A percentile compares a stretch with the other conserved stretches of the same genome.
These are phyloP conservation scores for Mitosporidium daphniae DNA, from an alignment of 371 early-diverging fungal genomes.

Conservation along the genomic window DNA sequence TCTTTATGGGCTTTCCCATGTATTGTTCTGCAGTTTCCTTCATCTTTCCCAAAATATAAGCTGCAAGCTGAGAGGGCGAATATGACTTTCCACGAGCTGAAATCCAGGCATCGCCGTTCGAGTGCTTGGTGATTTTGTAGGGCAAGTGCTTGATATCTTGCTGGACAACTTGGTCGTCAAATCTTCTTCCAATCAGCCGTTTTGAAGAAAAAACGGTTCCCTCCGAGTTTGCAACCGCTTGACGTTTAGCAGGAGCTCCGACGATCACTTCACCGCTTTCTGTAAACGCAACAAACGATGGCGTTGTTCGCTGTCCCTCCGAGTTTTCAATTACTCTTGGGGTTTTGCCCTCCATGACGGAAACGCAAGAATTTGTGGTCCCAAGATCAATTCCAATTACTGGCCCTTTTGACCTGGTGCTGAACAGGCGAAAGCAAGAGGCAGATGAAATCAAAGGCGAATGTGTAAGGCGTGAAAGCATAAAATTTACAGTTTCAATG, in stretches of 20 bases:
- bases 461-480: no score
- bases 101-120: constrained; percentile 89
- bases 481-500: no score
- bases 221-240: constrained; percentile 63
- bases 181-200: constrained; percentile 74
- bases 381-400: constrained; percentile 97
- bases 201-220: constrained; percentile 75
- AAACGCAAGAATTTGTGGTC: constrained; percentile 94
- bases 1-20: constrained; percentile 37
- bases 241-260: constrained; percentile 74
- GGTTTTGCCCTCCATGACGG: constrained; percentile 76
- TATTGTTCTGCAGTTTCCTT: constrained; percentile 65
- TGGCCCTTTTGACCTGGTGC: no score
- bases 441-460: no score
- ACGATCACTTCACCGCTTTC: constrained; percentile 52
- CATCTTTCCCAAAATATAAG: constrained; percentile 65
- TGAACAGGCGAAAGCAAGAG: no score
- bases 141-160: constrained; percentile 42
- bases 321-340: constrained; percentile 82
- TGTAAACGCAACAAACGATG: constrained; percentile 68
- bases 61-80: constrained; percentile 76
- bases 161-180: constrained; percentile 40
- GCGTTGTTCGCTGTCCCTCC: constrained; percentile 80
- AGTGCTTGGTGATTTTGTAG: constrained; percentile 50
- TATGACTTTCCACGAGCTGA: constrained; percentile 51